phyloP scores from a whole-genome alignment of 179 eudicot genomes.

The Patellifolia procumbens region DNA sequence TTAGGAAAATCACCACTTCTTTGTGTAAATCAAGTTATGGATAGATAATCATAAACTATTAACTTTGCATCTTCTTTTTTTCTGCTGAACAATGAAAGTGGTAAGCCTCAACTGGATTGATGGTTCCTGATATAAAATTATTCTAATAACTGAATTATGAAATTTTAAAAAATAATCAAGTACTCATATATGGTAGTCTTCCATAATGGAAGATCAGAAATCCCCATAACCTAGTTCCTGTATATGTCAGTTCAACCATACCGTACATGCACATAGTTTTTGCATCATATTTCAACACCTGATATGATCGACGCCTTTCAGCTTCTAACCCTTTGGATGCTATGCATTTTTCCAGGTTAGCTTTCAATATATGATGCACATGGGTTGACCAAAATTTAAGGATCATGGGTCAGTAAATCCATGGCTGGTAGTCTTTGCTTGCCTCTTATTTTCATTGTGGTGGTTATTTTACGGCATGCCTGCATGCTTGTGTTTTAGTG shows the following conservation, averaged over 20 bases:
- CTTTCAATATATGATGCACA: background rate
- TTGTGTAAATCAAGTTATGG: background rate
- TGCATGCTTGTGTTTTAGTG: constrained; percentile 13
- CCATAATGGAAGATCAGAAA: constrained; percentile 25
- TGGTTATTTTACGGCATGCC: background rate
- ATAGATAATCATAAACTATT: background rate
- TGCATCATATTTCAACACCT: constrained; percentile 27
- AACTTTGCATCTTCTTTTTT: background rate
- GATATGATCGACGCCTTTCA: no score
- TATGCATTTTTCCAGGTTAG: constrained; percentile 8
- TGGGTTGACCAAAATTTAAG: constrained; percentile 4
- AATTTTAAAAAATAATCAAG: no score
- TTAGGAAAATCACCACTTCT: constrained; percentile 15
- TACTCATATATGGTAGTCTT: background rate
- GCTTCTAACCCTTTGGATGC: constrained; percentile 11
- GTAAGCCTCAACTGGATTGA: background rate
- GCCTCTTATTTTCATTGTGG: background rate
- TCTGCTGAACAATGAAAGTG: background rate
- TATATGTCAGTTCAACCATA: constrained; percentile 19
- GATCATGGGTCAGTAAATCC: constrained; percentile 18
- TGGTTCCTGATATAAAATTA: constrained; percentile 14
- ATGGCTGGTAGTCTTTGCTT: constrained; percentile 4
- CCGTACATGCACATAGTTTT: constrained; percentile 18
- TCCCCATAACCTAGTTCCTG: constrained; percentile 33
- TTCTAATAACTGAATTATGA: no score